These are phyloP conservation scores for Gracilariopsis chorda DNA, from an alignment of 23 red algal species.

Conservation along the genomic window DNA sequence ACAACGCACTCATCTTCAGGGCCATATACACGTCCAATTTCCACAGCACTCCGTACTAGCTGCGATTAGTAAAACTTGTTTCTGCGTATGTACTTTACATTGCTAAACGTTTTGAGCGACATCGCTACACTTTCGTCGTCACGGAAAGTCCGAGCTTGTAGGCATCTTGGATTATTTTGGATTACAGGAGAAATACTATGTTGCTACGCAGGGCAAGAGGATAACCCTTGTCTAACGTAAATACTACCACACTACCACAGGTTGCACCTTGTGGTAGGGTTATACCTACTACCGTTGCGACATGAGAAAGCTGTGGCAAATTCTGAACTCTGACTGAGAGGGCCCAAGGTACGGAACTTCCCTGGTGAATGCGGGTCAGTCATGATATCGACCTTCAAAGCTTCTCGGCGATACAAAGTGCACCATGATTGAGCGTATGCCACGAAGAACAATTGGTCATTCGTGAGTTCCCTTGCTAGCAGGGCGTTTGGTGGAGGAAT, in stretches of 20 bases:
- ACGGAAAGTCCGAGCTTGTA: too few species aligned
- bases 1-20: too few species aligned
- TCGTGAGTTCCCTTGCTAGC: constrained; percentile 54
- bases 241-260: constrained; percentile 29
- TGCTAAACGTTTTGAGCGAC: too few species aligned
- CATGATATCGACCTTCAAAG: constrained; percentile 52
- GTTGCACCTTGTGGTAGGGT: constrained; percentile 40
- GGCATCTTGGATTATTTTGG: too few species aligned
- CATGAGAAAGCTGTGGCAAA: constrained; percentile 56
- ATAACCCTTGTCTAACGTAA: too few species aligned
- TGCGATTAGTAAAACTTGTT: constrained; percentile 14
- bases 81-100: too few species aligned
- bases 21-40: too few species aligned
- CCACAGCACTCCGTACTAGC: too few species aligned
- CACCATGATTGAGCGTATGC: constrained; percentile 92
- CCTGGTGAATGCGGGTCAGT: constrained; percentile 79
- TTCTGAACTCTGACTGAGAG: constrained; percentile 22
- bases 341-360: constrained; percentile 59
- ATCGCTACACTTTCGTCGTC: too few species aligned
- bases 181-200: too few species aligned
- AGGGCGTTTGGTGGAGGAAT: constrained; percentile 57
- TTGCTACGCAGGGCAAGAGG: too few species aligned
- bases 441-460: constrained; percentile 89
- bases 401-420: constrained; percentile 31
- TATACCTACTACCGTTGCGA: constrained; percentile 56